phyloP scores from a whole-genome alignment of 345 rosid species.

The Acer saccharum region DNA sequence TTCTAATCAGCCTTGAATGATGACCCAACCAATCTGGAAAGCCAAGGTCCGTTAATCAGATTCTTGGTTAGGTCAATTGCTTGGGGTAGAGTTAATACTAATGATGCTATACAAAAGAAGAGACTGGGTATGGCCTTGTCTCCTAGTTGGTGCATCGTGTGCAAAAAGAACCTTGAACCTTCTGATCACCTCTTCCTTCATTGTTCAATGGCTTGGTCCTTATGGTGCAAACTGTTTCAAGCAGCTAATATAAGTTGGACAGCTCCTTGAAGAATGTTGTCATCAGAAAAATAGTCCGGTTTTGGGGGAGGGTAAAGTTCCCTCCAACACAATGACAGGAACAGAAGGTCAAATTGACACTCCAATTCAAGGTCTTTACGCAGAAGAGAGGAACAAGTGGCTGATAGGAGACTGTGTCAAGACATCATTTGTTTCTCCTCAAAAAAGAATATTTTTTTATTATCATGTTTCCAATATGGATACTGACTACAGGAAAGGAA shows the following conservation, averaged over 20 bases:
- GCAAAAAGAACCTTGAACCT: neutral
- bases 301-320: too few relatives aligned
- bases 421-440: too few relatives aligned
- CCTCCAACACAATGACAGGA: too few relatives aligned
- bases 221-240: neutral
- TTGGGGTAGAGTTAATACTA: neutral
- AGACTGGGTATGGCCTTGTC: neutral
- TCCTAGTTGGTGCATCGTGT: neutral
- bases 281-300: too few relatives aligned
- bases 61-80: neutral
- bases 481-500: neutral
- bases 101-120: neutral
- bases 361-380: too few relatives aligned
- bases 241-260: neutral
- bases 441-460: neutral
- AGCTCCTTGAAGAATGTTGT: neutral
- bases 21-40: neutral
- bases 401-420: too few relatives aligned
- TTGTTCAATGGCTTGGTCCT: neutral
- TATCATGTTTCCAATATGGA: neutral
- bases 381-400: too few relatives aligned
- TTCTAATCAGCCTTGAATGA: neutral
- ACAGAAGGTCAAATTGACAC: too few relatives aligned
- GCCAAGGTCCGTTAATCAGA: neutral
- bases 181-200: neutral